Conservation (phyloP, 2,329 filamentous ascomycete species). For the Exophiala xenobiotica region DNA sequence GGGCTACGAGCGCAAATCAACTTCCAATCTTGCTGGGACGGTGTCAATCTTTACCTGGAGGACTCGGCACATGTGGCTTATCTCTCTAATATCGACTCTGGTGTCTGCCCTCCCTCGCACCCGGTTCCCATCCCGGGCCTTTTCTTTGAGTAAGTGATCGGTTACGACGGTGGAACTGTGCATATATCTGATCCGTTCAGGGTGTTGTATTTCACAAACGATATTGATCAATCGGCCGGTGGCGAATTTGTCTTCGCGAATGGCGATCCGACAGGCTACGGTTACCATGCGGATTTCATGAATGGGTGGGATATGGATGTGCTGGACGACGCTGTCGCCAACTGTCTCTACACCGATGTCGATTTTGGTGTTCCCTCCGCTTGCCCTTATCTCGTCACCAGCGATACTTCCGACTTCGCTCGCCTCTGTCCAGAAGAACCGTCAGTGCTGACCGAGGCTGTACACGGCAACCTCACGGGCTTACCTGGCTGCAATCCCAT, state of each 20-base stretch:
- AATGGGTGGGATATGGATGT: conserved; percentile 68
- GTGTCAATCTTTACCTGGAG: conserved; percentile 55
- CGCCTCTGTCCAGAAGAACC: conserved; percentile 51
- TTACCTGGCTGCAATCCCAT: conserved; percentile 34
- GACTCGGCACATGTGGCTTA: conserved; percentile 72
- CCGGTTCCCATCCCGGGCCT: conserved; percentile 69
- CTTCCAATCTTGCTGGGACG: conserved; percentile 90
- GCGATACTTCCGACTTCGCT: conserved; percentile 54
- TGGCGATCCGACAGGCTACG: conserved; percentile 52
- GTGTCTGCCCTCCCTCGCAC: conserved; percentile 70
- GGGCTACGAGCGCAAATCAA: conserved; percentile 80
- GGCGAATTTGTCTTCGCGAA: conserved; percentile 57
- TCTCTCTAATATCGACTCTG: conserved; percentile 72
- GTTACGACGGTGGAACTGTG: no score
- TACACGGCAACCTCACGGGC: conserved; percentile 25
- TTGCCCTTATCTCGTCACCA: conserved; percentile 53
- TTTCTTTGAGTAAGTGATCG: conserved; percentile 76
- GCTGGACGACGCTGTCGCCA: conserved; percentile 66
- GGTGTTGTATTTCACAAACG: conserved; percentile 53
- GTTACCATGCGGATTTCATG: conserved; percentile 64
- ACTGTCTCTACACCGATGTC: conserved; percentile 58
- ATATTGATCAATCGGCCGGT: conserved; percentile 45
- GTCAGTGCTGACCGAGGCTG: conserved; percentile 39
- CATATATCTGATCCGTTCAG: conserved; percentile 35
- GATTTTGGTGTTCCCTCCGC: conserved; percentile 60